Percentiles rank a stretch among this genome's conserved stretches.
phyloP scores from a whole-genome alignment of 495 filamentous ascomycete genomes.

The Cladorrhinum samala region DNA sequence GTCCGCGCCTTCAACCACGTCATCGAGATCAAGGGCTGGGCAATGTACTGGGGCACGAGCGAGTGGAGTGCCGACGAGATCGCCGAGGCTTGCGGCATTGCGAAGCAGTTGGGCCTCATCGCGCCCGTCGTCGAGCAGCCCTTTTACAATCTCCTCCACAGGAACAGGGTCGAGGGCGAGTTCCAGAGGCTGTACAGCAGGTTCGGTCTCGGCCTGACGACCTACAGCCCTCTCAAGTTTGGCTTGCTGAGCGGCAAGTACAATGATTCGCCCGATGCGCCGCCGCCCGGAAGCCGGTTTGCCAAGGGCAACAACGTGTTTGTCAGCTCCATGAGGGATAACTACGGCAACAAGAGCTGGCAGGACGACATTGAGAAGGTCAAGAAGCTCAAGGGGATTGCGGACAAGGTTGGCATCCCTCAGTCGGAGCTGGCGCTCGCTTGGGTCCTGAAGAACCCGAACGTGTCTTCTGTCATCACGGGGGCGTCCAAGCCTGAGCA shows the following conservation, averaged over 20 bases:
- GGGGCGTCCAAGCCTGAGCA: constrained; percentile 65
- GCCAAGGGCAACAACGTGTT: constrained; percentile 31
- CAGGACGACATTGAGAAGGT: constrained; percentile 32
- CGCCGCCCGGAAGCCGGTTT: constrained; percentile 47
- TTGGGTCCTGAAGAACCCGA: constrained; percentile 67
- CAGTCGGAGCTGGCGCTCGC: constrained; percentile 57
- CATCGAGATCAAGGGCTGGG: constrained; percentile 55
- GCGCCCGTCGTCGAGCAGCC: constrained; percentile 54
- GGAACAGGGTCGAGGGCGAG: constrained; percentile 56
- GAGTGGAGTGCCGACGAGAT: constrained; percentile 53
- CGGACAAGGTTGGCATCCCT: constrained; percentile 58
- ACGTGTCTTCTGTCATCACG: constrained; percentile 62
- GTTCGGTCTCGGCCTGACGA: constrained; percentile 61
- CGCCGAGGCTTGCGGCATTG: constrained; percentile 47
- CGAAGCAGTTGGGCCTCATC: constrained; percentile 52
- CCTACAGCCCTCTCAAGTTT: constrained; percentile 59
- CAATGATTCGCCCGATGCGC: constrained; percentile 50
- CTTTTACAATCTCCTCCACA: constrained; percentile 52
- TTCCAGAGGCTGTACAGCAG: constrained; percentile 57
- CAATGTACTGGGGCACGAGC: constrained; percentile 64
- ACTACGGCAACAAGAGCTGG: constrained; percentile 25
- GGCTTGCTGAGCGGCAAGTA: constrained; percentile 74
- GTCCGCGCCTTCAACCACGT: constrained; percentile 71
- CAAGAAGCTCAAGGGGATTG: constrained; percentile 45
- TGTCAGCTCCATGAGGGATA: constrained; percentile 31